Percentiles rank a stretch among this genome's conserved stretches.
Conservation (phyloP, 805 yeast genomes). For the Candida maris region DNA sequence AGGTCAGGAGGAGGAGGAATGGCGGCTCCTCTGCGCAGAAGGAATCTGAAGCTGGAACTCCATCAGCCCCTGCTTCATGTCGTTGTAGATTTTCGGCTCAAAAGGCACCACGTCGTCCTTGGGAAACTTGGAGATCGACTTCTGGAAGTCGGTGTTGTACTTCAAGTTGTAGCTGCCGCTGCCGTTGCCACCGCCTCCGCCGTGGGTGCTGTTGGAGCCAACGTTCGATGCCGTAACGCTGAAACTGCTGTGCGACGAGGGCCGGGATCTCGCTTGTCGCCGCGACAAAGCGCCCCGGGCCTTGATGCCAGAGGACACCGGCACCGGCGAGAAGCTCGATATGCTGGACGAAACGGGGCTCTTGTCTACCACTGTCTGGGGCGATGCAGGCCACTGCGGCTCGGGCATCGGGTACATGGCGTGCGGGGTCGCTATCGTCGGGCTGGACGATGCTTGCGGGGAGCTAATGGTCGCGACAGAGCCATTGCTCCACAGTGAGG, state of each 20-base stretch:
- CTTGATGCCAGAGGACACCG: constrained; percentile 14
- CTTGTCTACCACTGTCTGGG: constrained; percentile 7
- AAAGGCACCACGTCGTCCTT: constrained; percentile 25
- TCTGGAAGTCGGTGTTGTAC: constrained; percentile 25
- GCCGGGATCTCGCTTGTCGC: not conserved
- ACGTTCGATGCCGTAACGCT: constrained; percentile 6
- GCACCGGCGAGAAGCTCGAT: constrained; percentile 17
- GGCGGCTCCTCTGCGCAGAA: no score
- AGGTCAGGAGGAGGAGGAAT: no score
- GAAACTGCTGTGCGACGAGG: not conserved
- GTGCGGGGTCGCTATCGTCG: not conserved
- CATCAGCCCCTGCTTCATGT: constrained; percentile 30
- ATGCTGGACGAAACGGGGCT: constrained; percentile 23
- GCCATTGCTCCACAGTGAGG: constrained; percentile 11
- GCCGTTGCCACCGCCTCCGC: not conserved
- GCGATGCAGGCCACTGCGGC: constrained; percentile 1
- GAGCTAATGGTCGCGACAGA: constrained; percentile 11
- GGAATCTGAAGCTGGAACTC: constrained; percentile 31
- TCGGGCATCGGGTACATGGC: constrained; percentile 1
- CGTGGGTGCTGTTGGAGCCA: no score
- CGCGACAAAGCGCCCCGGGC: constrained; percentile 1
- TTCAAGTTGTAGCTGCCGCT: constrained; percentile 8
- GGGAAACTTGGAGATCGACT: constrained; percentile 31
- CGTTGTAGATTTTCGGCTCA: constrained; percentile 27
- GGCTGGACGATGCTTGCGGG: constrained; percentile 5